Conservation (phyloP, 2,329 filamentous ascomycete genomes). For the Clonostachys rosea region DNA sequence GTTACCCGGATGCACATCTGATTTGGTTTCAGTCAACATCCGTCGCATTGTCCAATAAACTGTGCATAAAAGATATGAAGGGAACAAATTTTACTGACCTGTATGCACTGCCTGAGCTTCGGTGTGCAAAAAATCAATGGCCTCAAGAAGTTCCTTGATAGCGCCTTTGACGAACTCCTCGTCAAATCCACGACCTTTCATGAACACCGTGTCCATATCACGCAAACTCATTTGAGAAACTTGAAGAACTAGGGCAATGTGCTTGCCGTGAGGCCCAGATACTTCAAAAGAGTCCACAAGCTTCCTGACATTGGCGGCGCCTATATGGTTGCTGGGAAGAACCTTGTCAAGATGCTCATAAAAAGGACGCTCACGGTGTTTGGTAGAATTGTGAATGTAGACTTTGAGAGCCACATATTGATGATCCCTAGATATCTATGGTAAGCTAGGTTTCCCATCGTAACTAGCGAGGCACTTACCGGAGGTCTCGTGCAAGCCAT, state of each 20-base stretch:
- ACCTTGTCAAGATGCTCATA: constrained; percentile 7
- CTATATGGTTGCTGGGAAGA: constrained; percentile 4
- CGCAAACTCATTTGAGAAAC: constrained; percentile 19
- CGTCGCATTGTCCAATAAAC: no score
- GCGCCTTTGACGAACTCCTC: constrained; percentile 20
- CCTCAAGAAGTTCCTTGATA: constrained; percentile 18
- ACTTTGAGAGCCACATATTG: constrained; percentile 24
- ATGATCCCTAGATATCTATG: constrained; percentile 5
- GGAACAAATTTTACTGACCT: constrained; percentile 11
- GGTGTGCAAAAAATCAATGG: constrained; percentile 25
- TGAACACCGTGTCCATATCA: constrained; percentile 21
- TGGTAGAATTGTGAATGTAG: constrained; percentile 13
- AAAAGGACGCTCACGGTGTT: constrained; percentile 13
- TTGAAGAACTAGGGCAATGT: constrained; percentile 12
- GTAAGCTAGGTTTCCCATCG: neutral
- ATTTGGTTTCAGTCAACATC: constrained; percentile 1
- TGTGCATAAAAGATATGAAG: neutral
- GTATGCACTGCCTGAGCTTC: constrained; percentile 22
- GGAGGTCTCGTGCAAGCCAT: constrained; percentile 32
- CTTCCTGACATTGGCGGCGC: constrained; percentile 9
- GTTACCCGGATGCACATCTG: constrained; percentile 17
- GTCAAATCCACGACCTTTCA: constrained; percentile 11
- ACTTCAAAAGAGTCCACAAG: constrained; percentile 12
- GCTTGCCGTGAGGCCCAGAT: constrained; percentile 9
- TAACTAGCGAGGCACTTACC: constrained; percentile 8